Evolutionary conservation across 2,329 filamentous ascomycete species (phyloP), one percentile per base, ranked within the genome.

Genomic region (Aspergillus novofumigatus): DNA sequence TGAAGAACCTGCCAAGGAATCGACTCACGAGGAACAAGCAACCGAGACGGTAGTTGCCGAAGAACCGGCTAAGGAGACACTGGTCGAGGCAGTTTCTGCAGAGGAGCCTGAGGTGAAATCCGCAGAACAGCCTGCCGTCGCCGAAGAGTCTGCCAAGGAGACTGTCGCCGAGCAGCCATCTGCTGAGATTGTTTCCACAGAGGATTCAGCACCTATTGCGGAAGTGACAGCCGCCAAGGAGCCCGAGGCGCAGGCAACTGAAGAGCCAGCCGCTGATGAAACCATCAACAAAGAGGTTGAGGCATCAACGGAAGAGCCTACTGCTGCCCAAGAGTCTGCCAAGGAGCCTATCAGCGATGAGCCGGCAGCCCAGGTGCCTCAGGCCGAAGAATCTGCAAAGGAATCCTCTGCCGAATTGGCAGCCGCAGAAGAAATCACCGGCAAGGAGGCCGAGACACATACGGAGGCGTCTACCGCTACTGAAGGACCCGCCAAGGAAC

Each of bases 241-340:
- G 20, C 25, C 54, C 28, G 50, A 48, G 6, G 62, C 55, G 49
- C 20, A 56, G 48, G 32, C 55, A 26, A 49, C 35, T 9, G 51
- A 62, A 35, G 63, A 59, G 49, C 42, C 60, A 14, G 50, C 50
- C 3, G 42, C 42, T n/a, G 52, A 61, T 28, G 55, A 62, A 51
- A 23, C 56, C 14, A 51, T 48, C 20, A 51, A 49, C 8, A 49
- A 58, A 21, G 52, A 58, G 17, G 23, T 55, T 8, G 57, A 54
- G 49, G 29, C 51, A 20, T 11, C 42, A 10, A 53, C 53, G 14
- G 51, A 61, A 32, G 51, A 57, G 23, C 26, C 49, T 25, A 49
- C 48, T 9, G 54, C 57, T 29, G 38, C 23, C 10, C 58, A 61
- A 32, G 26, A 58, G 21, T 21, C 57, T 52, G 47, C 45, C 14